Conservation (phyloP, 192 early-diverging fungal genomes). For the Gigaspora rosea region DNA sequence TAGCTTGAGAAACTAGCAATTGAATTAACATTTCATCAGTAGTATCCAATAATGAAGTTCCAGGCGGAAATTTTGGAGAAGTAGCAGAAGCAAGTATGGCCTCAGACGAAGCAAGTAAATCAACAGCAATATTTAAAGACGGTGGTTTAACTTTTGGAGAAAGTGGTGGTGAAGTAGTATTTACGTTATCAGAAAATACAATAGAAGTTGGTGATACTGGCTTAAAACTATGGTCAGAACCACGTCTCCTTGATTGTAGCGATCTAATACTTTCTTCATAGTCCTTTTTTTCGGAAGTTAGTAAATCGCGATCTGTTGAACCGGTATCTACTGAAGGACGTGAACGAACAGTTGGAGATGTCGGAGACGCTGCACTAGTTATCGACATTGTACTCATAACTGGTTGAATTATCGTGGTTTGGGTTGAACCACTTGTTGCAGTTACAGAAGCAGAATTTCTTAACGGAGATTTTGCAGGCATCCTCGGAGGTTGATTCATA, state of each 20-base stretch:
- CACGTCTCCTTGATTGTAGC: not conserved
- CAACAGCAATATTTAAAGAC: slow-evolving; percentile 17
- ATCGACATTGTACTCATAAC: slow-evolving; percentile 30
- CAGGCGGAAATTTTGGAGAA: not conserved
- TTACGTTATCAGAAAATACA: not conserved
- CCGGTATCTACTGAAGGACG: slow-evolving; percentile 1
- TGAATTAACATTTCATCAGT: slow-evolving; percentile 48
- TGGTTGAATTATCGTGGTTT: slow-evolving; percentile 31
- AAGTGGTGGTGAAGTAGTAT: slow-evolving; percentile 10
- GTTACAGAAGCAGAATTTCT: not conserved
- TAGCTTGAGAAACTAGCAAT: slow-evolving; percentile 54
- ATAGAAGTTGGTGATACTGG: not conserved
- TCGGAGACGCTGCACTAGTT: not conserved
- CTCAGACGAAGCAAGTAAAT: slow-evolving; percentile 21
- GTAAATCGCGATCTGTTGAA: slow-evolving; percentile 12
- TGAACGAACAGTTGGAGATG: not conserved
- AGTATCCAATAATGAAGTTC: slow-evolving; percentile 25
- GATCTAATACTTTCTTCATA: not conserved
- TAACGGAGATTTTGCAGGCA: slow-evolving; percentile 28
- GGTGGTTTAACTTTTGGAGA: slow-evolving; percentile 16
- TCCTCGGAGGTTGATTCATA: not conserved
- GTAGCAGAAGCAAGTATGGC: slow-evolving; percentile 14
- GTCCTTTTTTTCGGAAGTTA: not conserved
- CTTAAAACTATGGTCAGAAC: not conserved
- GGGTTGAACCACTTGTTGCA: slow-evolving; percentile 14